Conservation (phyloP, 179 eudicot species). For the Camellia oleifera region DNA sequence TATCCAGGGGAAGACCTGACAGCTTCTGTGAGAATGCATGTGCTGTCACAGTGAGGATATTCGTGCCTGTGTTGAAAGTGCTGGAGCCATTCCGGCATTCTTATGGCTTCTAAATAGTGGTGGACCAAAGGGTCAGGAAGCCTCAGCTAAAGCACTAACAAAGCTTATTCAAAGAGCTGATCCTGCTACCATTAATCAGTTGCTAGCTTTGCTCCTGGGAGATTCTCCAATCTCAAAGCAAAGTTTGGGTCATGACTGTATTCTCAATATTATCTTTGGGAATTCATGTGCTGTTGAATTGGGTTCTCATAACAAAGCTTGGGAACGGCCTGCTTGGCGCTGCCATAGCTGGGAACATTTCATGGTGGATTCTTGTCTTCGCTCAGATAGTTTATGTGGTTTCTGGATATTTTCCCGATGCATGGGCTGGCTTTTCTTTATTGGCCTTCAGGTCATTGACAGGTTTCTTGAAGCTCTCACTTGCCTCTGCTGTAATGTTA, state of each 20-base stretch:
- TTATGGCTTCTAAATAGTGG: constrained; percentile 69
- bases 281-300: constrained; percentile 36
- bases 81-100: constrained; percentile 61
- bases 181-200: constrained; percentile 56
- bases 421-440: constrained; percentile 47
- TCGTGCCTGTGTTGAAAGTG: constrained; percentile 67
- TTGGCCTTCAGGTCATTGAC: constrained; percentile 34
- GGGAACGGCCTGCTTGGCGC: constrained; percentile 43
- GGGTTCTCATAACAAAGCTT: constrained; percentile 36
- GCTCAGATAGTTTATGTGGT: constrained; percentile 38
- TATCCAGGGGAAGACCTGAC: no score
- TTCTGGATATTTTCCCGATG: constrained; percentile 36
- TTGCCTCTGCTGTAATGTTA: constrained; percentile 52
- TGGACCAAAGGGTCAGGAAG: constrained; percentile 58
- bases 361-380: constrained; percentile 42
- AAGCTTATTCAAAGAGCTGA: constrained; percentile 56
- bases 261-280: constrained; percentile 29
- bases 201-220: constrained; percentile 67
- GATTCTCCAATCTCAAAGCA: constrained; percentile 55
- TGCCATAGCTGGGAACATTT: constrained; percentile 46
- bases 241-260: constrained; percentile 41
- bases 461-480: constrained; percentile 43
- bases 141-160: constrained; percentile 52
- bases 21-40: no score
- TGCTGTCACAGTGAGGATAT: constrained; percentile 77